Evolutionary conservation across 805 yeast species (phyloP).

Genomic region (Wickerhamomyces bovis): DNA sequence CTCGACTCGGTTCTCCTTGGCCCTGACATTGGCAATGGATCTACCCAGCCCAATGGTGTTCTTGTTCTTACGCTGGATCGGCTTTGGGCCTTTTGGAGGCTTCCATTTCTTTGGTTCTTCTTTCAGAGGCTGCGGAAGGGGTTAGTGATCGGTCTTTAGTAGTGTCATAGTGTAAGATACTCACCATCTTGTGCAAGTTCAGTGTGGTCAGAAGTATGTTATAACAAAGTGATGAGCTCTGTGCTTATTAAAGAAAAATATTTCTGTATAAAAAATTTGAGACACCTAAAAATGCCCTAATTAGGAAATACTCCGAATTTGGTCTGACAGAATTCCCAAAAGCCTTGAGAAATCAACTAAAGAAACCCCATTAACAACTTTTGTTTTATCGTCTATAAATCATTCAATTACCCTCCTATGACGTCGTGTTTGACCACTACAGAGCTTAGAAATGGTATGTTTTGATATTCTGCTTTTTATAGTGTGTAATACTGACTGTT

Average conservation of each 20-base stretch:
- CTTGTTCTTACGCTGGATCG: constrained; percentile 76
- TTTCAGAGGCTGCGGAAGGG: constrained; percentile 30
- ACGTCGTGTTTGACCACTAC: neutral
- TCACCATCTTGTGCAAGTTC: neutral
- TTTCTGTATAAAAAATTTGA: no score
- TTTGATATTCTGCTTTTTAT: neutral
- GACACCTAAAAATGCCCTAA: neutral
- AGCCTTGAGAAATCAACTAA: no score
- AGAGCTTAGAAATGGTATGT: neutral
- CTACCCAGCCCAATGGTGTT: constrained; percentile 84
- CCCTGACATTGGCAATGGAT: constrained; percentile 68
- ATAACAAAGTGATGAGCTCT: neutral
- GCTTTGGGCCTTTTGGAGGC: constrained; percentile 90
- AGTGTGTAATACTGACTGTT: neutral
- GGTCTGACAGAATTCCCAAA: neutral
- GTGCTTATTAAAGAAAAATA: neutral
- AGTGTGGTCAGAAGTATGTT: neutral
- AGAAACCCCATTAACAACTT: no score
- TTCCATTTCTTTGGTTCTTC: constrained; percentile 68
- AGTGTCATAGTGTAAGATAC: neutral
- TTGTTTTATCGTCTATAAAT: no score
- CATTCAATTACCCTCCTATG: neutral
- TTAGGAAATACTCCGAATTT: neutral
- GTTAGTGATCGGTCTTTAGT: neutral
- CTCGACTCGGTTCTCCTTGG: constrained; percentile 61